These are phyloP conservation scores for Cordyceps fumosorosea DNA, from an alignment of 2,329 filamentous ascomycete genomes.

Conservation along the genomic window DNA sequence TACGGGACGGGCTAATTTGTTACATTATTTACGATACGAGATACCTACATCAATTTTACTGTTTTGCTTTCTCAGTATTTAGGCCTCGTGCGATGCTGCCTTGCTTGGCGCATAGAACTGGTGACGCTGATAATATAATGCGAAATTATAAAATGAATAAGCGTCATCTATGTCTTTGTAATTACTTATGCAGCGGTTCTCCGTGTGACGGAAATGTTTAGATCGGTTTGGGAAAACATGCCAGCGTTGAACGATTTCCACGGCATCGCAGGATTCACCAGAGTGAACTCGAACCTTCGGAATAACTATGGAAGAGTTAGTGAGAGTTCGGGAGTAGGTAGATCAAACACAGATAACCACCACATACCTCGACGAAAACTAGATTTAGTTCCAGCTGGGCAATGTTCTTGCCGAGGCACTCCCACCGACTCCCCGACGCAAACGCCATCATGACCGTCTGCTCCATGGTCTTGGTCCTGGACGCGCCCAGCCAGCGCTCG, in stretches of 20 bases:
- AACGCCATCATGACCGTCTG: conserved; percentile 24
- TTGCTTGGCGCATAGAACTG: too few species aligned
- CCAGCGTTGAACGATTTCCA: conserved; percentile 17
- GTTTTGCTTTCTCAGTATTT: too few species aligned
- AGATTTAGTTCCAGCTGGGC: conserved; percentile 24
- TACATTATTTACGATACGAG: too few species aligned
- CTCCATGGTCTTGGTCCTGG: conserved; percentile 19
- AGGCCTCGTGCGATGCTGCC: too few species aligned
- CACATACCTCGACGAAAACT: conserved; percentile 28
- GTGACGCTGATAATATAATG: too few species aligned
- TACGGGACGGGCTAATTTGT: too few species aligned
- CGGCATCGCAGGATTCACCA: conserved; percentile 16
- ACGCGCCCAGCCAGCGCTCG: conserved; percentile 23
- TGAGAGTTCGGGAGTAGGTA: neutral
- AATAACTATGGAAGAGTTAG: conserved; percentile 13
- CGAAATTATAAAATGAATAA: too few species aligned
- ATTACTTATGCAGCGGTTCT: neutral
- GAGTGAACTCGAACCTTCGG: conserved; percentile 15
- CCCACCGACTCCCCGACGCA: conserved; percentile 23
- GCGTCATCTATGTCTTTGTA: too few species aligned
- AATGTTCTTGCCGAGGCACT: conserved; percentile 25
- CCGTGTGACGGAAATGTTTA: neutral
- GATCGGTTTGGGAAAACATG: conserved; percentile 13
- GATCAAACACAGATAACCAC: neutral
- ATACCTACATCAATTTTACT: too few species aligned